These are phyloP conservation scores for Citrus cavaleriei DNA, from an alignment of 345 rosid species.

Conservation along the genomic window DNA sequence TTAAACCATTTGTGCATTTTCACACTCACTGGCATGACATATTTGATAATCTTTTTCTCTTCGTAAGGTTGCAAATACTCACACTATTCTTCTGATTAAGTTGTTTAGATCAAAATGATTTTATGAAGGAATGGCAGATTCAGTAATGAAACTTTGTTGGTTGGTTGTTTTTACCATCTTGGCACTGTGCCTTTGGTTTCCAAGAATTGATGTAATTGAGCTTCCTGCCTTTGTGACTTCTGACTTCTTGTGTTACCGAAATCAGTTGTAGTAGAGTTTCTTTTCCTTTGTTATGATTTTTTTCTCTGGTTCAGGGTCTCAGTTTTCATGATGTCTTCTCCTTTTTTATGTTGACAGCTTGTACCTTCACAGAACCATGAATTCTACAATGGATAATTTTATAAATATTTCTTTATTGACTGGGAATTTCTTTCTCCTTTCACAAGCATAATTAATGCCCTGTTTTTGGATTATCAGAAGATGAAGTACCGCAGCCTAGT, in stretches of 20 bases:
- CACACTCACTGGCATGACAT: background rate
- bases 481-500: conserved; percentile 73
- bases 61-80: background rate
- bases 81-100: background rate
- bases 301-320: background rate
- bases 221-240: background rate
- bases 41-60: background rate
- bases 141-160: background rate
- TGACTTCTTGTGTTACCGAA: background rate
- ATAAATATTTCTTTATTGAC: background rate
- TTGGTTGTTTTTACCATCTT: background rate
- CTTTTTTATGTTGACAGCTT: background rate
- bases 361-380: background rate
- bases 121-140: background rate
- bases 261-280: background rate
- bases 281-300: background rate
- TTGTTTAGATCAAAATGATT: background rate
- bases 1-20: conserved; percentile 4
- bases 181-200: background rate
- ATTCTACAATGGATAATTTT: background rate
- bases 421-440: background rate
- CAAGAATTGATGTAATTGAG: background rate
- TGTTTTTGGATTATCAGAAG: conserved; percentile 41
- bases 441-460: conserved; percentile 3
- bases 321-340: background rate